phyloP scores from a whole-genome alignment of 163 green algal genomes.

The Volvox carteri region DNA sequence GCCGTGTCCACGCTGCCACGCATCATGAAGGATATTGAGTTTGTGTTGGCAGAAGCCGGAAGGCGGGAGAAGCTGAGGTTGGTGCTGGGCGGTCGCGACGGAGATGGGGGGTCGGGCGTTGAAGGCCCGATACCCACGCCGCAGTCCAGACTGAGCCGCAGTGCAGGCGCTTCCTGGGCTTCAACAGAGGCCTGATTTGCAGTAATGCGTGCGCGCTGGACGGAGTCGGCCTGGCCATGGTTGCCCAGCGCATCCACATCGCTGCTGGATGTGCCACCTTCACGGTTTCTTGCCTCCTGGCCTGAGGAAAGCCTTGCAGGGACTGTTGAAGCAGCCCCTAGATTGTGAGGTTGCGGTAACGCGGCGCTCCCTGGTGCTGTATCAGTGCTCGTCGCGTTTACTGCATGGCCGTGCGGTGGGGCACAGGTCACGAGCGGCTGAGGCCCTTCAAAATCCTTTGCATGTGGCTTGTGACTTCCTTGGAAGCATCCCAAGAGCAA shows the following conservation, averaged over 20 bases:
- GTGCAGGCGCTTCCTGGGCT: not conserved
- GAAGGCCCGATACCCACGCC: slow-evolving; percentile 9
- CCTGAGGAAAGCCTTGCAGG: not conserved
- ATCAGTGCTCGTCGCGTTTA: not conserved
- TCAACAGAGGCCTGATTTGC: not conserved
- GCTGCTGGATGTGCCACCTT: not conserved
- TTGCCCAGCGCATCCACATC: not conserved
- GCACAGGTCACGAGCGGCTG: not conserved
- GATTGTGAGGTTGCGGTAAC: not conserved
- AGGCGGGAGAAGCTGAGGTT: slow-evolving; percentile 1
- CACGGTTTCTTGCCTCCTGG: not conserved
- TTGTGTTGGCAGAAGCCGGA: not conserved
- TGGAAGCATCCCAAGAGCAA: slow-evolving; percentile 18
- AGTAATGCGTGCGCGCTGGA: not conserved
- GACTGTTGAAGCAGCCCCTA: not conserved
- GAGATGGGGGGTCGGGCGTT: not conserved
- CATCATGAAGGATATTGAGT: not conserved
- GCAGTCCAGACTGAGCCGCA: slow-evolving; percentile 27
- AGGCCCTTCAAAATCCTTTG: not conserved
- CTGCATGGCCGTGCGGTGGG: not conserved
- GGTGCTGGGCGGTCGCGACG: not conserved
- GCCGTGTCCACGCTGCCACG: not conserved
- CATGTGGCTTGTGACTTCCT: not conserved
- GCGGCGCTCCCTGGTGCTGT: not conserved
- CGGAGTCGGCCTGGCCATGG: not conserved